Percentiles rank a stretch among this genome's conserved stretches.
phyloP scores from a whole-genome alignment of 2,329 filamentous ascomycete genomes.

The Neoascochyta sp. region DNA sequence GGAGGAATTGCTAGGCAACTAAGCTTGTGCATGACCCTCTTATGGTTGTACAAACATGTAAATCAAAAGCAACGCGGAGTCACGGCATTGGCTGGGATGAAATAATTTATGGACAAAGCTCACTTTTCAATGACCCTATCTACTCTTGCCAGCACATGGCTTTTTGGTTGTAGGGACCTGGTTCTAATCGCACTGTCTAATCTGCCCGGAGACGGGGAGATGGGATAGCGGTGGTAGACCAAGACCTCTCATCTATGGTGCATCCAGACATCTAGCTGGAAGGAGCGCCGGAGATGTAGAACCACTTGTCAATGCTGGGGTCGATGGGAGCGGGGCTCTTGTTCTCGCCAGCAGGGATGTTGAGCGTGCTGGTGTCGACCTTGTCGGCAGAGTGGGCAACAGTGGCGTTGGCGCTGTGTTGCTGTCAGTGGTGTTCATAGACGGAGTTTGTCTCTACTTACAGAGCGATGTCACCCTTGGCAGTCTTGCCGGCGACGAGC shows the following conservation, averaged over 20 bases:
- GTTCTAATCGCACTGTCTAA: neutral
- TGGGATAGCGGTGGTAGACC: too few species aligned
- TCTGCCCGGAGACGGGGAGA: too few species aligned
- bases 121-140: slow-evolving; percentile 18
- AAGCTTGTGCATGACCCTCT: slow-evolving; percentile 1
- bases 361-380: slow-evolving; percentile 65
- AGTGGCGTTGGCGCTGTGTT: slow-evolving; percentile 71
- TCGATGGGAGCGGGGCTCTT: slow-evolving; percentile 85
- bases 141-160: slow-evolving; percentile 10
- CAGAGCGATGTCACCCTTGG: slow-evolving; percentile 73
- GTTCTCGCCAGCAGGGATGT: slow-evolving; percentile 76
- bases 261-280: slow-evolving; percentile 38
- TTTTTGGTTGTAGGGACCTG: slow-evolving; percentile 2
- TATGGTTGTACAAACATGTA: slow-evolving; percentile 11
- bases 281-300: slow-evolving; percentile 98
- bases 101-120: slow-evolving; percentile 6
- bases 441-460: slow-evolving; percentile 54
- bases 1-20: slow-evolving; percentile 64
- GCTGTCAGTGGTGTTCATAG: slow-evolving; percentile 8
- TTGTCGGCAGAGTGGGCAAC: slow-evolving; percentile 71
- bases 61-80: slow-evolving; percentile 24
- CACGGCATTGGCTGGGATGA: slow-evolving; percentile 14
- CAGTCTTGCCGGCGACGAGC: slow-evolving; percentile 85
- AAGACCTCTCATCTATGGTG: too few species aligned
- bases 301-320: slow-evolving; percentile 99